Evolutionary conservation across 2,329 filamentous ascomycete species (phyloP).

Genomic region (Beauveria caledonica): DNA sequence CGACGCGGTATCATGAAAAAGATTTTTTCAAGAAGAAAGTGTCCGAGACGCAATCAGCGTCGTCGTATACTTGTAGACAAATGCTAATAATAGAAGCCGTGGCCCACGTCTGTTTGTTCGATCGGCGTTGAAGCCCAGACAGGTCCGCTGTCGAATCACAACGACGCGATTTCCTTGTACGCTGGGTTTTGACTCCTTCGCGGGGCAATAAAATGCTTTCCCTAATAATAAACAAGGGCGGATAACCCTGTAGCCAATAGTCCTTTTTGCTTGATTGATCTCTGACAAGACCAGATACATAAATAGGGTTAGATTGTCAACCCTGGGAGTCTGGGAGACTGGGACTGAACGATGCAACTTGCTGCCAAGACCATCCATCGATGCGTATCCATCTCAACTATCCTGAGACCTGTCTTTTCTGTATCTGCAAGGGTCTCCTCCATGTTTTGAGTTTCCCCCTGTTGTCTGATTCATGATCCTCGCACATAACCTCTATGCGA

Average conservation of each 20-base stretch:
- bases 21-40: too few species aligned
- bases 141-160: neutral
- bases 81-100: neutral
- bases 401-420: neutral
- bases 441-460: neutral
- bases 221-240: neutral
- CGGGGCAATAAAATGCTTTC: neutral
- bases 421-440: neutral
- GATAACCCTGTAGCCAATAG: too few species aligned
- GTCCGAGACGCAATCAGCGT: too few species aligned
- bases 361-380: conserved; percentile 2
- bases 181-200: neutral
- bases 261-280: too few species aligned
- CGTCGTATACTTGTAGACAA: too few species aligned
- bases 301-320: too few species aligned
- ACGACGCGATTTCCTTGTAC: neutral
- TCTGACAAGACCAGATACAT: too few species aligned
- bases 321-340: too few species aligned
- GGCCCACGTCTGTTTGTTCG: neutral
- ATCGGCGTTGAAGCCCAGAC: neutral
- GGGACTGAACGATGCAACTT: neutral
- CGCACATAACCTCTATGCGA: neutral
- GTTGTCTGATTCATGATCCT: neutral
- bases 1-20: too few species aligned
- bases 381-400: neutral